Percentiles rank a stretch among this genome's conserved stretches.
phyloP scores from a whole-genome alignment of 768 basidiomycete genomes.

The Rhizopogon vinicolor region DNA sequence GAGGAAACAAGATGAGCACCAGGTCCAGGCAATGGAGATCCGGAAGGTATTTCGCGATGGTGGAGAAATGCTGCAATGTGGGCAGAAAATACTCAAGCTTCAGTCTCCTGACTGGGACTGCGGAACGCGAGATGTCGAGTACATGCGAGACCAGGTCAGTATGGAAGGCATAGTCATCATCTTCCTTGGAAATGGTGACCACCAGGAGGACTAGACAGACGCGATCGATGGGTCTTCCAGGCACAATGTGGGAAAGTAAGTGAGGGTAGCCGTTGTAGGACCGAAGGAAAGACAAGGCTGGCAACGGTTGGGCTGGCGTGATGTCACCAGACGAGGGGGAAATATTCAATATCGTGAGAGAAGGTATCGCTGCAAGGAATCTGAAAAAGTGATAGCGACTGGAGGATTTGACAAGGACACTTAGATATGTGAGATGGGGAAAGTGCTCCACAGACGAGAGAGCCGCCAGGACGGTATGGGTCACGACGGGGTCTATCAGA shows the following conservation, averaged over 20 bases:
- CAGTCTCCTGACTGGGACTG: background rate
- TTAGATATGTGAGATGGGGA: background rate
- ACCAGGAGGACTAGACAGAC: background rate
- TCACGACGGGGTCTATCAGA: background rate
- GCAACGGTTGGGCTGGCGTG: background rate
- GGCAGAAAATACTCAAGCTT: background rate
- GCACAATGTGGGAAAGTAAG: background rate
- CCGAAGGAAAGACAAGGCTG: background rate
- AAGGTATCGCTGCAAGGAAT: background rate
- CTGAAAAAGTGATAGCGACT: background rate
- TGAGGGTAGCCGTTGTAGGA: background rate
- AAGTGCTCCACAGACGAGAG: background rate
- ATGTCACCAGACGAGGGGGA: background rate
- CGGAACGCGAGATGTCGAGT: background rate
- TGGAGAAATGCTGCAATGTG: background rate
- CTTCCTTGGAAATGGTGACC: background rate
- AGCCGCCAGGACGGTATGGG: background rate
- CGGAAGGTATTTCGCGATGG: background rate
- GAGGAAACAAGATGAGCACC: background rate
- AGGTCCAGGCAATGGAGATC: background rate
- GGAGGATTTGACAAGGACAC: background rate
- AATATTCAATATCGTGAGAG: background rate
- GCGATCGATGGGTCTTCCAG: background rate
- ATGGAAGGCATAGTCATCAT: background rate
- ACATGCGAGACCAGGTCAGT: background rate